Evolutionary conservation across 2,329 filamentous ascomycete species (phyloP), one percentile per base, ranked within the genome.

Genomic region (Epichloe baconii): DNA sequence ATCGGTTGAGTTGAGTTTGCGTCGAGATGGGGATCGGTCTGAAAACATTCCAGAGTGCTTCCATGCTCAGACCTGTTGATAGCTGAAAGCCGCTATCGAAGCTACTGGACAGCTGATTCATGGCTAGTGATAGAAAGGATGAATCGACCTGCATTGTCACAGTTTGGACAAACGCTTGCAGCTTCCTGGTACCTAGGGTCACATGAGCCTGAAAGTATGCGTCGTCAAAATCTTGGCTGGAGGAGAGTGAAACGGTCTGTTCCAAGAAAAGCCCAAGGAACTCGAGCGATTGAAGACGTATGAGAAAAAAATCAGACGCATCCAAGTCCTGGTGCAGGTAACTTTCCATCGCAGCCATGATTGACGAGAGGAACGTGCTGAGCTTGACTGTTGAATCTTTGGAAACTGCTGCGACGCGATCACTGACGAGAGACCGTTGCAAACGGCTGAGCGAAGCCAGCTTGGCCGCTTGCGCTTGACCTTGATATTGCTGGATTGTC

Each of bases 51-150:
- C 90, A 95, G 5, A 95, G 73, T 8, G 71, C 65, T 61, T 93
- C 86, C 86, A 94, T 93, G 57, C 80, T 83, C 12, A 89, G 70
- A 0, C 88, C 89, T 2, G 85, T 89, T 0, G 74, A 81, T 14
- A 94, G 69, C 51, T 81, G 80, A 69, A 89, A 90, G 2, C 80
- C 82, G 15, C 79, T 75, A 23, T 78, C 75, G 61, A 95, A 91
- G 47, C 75, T 74, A 40, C 69, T 69, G 43, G 75, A 67, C 2
- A 83, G 60, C 5, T 66, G 70, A 0, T 65, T 59, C 1, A 71
- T 57, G 37, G 79, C 61, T 10, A 62, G 55, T 1, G 61, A 58
- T 4, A 71, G 60, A n/a, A 80, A 66, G 2, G 68, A 61, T 3
- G 59, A 62, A 36, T 66, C 61, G 2, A 52, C 51, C 8, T 65